A percentile compares a stretch with the other conserved stretches of the same genome.
Conservation (phyloP, 495 filamentous ascomycete genomes). For the Penicillium samsonianum region DNA sequence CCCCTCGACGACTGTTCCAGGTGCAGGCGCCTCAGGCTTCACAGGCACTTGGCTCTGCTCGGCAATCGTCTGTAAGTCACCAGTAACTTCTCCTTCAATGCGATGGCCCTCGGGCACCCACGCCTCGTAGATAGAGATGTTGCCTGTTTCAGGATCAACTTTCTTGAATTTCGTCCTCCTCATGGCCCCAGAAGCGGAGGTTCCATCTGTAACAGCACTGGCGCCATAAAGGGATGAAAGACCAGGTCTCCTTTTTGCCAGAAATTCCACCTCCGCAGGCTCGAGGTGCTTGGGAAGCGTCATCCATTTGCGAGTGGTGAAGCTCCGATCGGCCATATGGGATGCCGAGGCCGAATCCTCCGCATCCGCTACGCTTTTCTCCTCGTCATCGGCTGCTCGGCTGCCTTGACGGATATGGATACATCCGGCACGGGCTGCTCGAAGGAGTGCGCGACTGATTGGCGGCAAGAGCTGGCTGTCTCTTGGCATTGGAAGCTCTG, state of each 20-base stretch:
- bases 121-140: constrained; percentile 77
- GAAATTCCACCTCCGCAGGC: constrained; percentile 70
- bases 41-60: constrained; percentile 38
- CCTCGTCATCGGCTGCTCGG: constrained; percentile 47
- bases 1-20: constrained; percentile 62
- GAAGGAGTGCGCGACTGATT: constrained; percentile 80
- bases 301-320: constrained; percentile 75
- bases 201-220: constrained; percentile 46
- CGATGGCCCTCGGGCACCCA: constrained; percentile 77
- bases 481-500: constrained; percentile 75
- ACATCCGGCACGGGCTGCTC: constrained; percentile 73
- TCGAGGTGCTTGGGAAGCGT: constrained; percentile 76
- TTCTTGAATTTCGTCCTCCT: constrained; percentile 76
- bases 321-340: constrained; percentile 54
- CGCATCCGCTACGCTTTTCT: constrained; percentile 52
- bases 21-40: constrained; percentile 50
- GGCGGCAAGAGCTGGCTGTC: constrained; percentile 79
- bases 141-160: constrained; percentile 69
- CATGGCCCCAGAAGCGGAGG: constrained; percentile 50
- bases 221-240: constrained; percentile 56
- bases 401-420: constrained; percentile 56
- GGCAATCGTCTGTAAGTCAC: constrained; percentile 44
- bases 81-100: constrained; percentile 77
- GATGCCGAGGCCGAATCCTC: constrained; percentile 38
- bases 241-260: constrained; percentile 87